Conservation (phyloP, 495 filamentous ascomycete genomes). For the Clohesyomyces aquaticus region DNA sequence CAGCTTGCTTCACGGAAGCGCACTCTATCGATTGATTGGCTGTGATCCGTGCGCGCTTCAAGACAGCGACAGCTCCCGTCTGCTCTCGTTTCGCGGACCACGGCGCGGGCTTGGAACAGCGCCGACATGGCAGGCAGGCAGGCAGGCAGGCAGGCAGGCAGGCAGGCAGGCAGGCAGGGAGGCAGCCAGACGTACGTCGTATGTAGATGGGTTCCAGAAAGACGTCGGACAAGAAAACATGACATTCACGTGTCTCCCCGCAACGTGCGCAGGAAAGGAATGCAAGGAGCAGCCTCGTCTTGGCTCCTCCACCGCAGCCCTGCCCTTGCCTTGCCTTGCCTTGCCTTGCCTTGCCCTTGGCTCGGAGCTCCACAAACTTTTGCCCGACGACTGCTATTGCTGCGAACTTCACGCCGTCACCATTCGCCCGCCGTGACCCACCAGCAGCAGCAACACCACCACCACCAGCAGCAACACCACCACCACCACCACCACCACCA, state of each 20-base stretch:
- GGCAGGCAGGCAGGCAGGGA: too few species aligned
- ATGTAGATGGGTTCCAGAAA: too few species aligned
- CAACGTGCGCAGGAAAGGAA: too few species aligned
- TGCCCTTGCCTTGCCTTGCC: too few species aligned
- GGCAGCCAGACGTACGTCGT: too few species aligned
- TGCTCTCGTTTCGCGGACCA: background rate
- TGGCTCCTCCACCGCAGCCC: too few species aligned
- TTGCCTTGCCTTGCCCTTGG: background rate
- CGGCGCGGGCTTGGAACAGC: background rate
- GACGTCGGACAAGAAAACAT: too few species aligned
- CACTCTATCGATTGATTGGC: slow-evolving; percentile 42
- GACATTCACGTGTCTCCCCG: too few species aligned
- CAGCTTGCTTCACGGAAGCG: slow-evolving; percentile 32
- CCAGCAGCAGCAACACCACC: slow-evolving; percentile 4
- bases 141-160: background rate
- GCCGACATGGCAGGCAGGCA: background rate
- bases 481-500: slow-evolving; percentile 1
- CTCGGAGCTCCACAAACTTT: slow-evolving; percentile 13
- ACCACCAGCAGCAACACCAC: slow-evolving; percentile 5
- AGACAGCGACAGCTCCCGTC: slow-evolving; percentile 6
- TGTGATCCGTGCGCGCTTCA: slow-evolving; percentile 41
- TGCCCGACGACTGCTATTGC: slow-evolving; percentile 15
- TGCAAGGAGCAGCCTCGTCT: too few species aligned
- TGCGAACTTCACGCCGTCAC: slow-evolving; percentile 28
- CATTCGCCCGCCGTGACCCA: slow-evolving; percentile 4